Percentiles rank a stretch among this genome's conserved stretches.
Conservation (phyloP, 2,329 filamentous ascomycete species). For the Ophiostoma sp. region DNA sequence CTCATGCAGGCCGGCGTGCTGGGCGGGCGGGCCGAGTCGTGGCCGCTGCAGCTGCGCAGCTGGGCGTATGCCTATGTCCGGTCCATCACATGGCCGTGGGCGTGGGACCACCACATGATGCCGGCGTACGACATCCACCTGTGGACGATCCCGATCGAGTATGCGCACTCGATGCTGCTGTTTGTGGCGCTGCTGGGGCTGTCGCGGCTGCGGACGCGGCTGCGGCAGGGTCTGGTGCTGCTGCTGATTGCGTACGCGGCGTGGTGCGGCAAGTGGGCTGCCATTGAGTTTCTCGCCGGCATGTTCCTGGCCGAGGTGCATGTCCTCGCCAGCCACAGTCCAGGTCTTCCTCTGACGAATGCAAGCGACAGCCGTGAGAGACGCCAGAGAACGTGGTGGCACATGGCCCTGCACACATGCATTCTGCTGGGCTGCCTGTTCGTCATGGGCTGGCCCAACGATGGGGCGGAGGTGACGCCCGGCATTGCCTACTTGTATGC, state of each 20-base stretch:
- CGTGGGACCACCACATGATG: constrained; percentile 35
- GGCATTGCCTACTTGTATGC: neutral
- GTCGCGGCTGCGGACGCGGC: constrained; percentile 33
- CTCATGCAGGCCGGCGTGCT: constrained; percentile 32
- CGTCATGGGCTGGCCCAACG: neutral
- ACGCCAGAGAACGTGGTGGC: neutral
- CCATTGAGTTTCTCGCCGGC: constrained; percentile 44
- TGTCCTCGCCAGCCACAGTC: neutral
- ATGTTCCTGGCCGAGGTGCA: constrained; percentile 28
- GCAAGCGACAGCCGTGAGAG: neutral
- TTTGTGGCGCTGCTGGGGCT: constrained; percentile 40
- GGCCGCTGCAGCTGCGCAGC: constrained; percentile 30
- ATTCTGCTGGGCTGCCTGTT: neutral
- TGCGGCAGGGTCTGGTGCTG: constrained; percentile 34
- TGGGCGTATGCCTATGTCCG: constrained; percentile 34
- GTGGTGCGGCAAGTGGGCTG: constrained; percentile 40
- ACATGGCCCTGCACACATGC: neutral
- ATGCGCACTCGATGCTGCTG: constrained; percentile 42
- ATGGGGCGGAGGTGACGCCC: neutral
- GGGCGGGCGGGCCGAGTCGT: neutral
- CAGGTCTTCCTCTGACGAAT: too few relatives aligned
- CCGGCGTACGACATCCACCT: constrained; percentile 42
- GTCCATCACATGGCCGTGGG: constrained; percentile 36
- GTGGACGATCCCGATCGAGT: constrained; percentile 48
- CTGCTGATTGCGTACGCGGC: constrained; percentile 38